Conservation (phyloP, 2,329 filamentous ascomycete species). For the Pezizomycotina sp. region DNA sequence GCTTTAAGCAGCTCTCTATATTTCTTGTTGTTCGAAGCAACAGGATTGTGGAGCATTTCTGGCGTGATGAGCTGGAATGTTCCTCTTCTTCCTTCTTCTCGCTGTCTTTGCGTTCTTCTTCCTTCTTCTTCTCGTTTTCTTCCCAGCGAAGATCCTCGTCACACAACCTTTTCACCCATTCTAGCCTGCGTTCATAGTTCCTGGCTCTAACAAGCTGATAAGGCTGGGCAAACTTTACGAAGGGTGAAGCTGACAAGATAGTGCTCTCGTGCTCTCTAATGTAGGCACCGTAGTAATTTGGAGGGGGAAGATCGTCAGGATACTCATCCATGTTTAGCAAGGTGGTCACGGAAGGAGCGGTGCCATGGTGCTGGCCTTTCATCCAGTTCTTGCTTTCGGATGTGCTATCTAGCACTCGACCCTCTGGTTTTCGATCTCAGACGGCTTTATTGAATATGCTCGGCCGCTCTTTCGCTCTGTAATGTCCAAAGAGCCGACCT, state of each 20-base stretch:
- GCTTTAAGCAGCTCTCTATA: constrained; percentile 88
- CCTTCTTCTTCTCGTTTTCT: constrained; percentile 18
- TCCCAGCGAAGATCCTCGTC: constrained; percentile 33
- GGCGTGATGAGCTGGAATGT: constrained; percentile 81
- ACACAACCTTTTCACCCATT: constrained; percentile 64
- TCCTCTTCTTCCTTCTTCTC: constrained; percentile 42
- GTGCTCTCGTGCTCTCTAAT: constrained; percentile 86
- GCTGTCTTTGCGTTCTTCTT: constrained; percentile 32
- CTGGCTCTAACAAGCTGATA: constrained; percentile 84
- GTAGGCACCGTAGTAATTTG: constrained; percentile 88
- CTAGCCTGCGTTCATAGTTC: constrained; percentile 71
- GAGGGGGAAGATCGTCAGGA: constrained; percentile 65
- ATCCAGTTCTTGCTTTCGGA: too few species aligned
- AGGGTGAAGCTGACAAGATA: constrained; percentile 84
- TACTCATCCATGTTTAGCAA: constrained; percentile 38
- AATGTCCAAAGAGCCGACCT: too few species aligned
- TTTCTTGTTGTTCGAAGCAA: constrained; percentile 51
- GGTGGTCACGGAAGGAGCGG: too few species aligned
- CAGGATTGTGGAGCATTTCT: constrained; percentile 80
- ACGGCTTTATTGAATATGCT: not conserved
- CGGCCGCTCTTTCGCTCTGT: too few species aligned
- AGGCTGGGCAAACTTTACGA: constrained; percentile 86
- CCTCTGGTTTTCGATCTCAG: constrained; percentile 9
- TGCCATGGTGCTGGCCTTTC: too few species aligned
- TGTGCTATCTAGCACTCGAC: too few species aligned